A percentile compares a stretch with the other conserved stretches of the same genome.
Conservation (phyloP, 805 yeast species). For the Lipomyces lipofer region DNA sequence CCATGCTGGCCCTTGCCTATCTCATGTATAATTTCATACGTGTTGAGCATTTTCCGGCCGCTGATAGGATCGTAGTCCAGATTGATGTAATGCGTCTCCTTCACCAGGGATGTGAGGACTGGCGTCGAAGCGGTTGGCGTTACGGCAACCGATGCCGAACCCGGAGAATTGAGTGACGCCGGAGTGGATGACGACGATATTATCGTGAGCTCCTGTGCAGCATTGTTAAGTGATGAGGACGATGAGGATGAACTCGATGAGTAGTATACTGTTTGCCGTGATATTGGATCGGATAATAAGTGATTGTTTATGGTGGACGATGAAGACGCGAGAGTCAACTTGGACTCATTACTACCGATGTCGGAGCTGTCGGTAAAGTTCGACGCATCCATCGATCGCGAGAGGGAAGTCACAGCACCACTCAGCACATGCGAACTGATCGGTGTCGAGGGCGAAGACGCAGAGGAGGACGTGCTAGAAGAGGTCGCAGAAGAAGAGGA, state of each 20-base stretch:
- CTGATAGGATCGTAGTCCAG: conserved; percentile 88
- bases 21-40: conserved; percentile 84
- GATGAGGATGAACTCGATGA: conserved; percentile 12
- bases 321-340: no score
- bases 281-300: neutral
- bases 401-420: conserved; percentile 7
- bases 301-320: conserved; percentile 6
- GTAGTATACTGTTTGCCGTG: conserved; percentile 5
- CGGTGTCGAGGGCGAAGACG: conserved; percentile 9
- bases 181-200: conserved; percentile 20
- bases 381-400: neutral
- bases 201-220: conserved; percentile 14
- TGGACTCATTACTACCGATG: neutral
- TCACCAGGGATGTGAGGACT: conserved; percentile 46
- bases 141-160: conserved; percentile 7
- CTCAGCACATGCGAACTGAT: conserved; percentile 2
- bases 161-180: conserved; percentile 10
- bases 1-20: conserved; percentile 98
- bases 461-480: conserved; percentile 4
- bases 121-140: neutral
- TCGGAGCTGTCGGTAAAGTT: neutral
- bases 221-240: neutral
- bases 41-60: conserved; percentile 76
- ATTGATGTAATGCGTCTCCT: conserved; percentile 76
- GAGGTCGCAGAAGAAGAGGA: conserved; percentile 7